Evolutionary conservation across 495 filamentous ascomycete species (phyloP).

Genomic region (Cercophora scortea): DNA sequence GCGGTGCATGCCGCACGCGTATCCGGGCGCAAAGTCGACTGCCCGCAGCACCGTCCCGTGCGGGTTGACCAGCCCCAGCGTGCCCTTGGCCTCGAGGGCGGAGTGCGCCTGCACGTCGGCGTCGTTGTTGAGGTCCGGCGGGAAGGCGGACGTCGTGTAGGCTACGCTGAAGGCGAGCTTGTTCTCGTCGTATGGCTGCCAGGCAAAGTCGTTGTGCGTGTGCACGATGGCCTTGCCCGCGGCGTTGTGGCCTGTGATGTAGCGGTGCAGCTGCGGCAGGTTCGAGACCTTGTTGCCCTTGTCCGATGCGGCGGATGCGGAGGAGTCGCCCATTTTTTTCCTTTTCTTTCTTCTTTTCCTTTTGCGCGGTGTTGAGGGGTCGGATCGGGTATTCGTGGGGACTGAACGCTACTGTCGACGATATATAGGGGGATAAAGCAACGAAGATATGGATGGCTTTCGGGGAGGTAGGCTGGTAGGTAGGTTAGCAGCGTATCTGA

Average conservation of each 20-base stretch:
- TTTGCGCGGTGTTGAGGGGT: neutral
- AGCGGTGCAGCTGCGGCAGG: conserved; percentile 29
- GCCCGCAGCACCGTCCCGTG: conserved; percentile 49
- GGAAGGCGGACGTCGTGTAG: conserved; percentile 50
- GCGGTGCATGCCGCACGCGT: conserved; percentile 56
- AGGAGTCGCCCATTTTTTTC: conserved; percentile 8
- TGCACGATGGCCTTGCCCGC: conserved; percentile 31
- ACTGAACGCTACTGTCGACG: too few relatives aligned
- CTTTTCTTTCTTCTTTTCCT: neutral
- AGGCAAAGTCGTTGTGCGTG: conserved; percentile 20
- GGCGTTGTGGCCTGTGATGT: conserved; percentile 32
- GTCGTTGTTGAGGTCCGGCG: conserved; percentile 41
- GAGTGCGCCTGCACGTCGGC: conserved; percentile 41
- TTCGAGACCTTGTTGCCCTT: conserved; percentile 17
- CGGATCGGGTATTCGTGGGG: neutral
- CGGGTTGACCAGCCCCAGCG: conserved; percentile 38
- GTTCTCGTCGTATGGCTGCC: conserved; percentile 20
- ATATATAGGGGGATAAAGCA: too few relatives aligned
- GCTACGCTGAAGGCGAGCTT: conserved; percentile 26
- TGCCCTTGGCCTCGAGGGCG: conserved; percentile 20
- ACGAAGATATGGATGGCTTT: too few relatives aligned
- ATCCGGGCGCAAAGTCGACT: conserved; percentile 53
- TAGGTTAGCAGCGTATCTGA: too few relatives aligned
- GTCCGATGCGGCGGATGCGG: neutral
- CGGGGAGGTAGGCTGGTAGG: too few relatives aligned